A percentile compares a stretch with the other conserved stretches of the same genome.
Conservation (phyloP, 2,329 filamentous ascomycete species). For the Trichoderma arundinaceum region DNA sequence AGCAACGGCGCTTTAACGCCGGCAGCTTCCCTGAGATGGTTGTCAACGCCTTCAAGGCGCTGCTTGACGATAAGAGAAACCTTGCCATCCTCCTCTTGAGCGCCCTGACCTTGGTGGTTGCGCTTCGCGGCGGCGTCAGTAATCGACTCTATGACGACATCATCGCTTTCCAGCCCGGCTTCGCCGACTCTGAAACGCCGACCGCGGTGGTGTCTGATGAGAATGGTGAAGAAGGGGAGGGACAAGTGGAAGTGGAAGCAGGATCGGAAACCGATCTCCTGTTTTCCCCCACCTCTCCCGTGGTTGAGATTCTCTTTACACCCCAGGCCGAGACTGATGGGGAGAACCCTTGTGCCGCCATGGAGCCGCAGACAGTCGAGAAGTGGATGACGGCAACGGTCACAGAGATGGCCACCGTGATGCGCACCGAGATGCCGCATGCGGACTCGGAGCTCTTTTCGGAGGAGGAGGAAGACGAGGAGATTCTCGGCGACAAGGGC, state of each 20-base stretch:
- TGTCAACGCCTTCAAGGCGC: slow-evolving; percentile 58
- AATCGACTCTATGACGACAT: slow-evolving; percentile 6
- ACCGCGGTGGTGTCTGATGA: slow-evolving; percentile 6
- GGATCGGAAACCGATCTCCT: slow-evolving; percentile 11
- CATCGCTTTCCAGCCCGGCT: slow-evolving; percentile 40
- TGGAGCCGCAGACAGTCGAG: slow-evolving; percentile 32
- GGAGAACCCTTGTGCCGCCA: slow-evolving; percentile 26
- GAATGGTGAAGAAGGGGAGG: neutral
- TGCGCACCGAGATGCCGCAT: slow-evolving; percentile 37
- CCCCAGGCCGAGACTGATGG: slow-evolving; percentile 28
- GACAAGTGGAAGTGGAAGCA: neutral
- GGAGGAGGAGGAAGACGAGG: neutral
- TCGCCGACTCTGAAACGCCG: slow-evolving; percentile 37
- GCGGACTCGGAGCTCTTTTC: slow-evolving; percentile 28
- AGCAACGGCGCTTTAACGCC: slow-evolving; percentile 45
- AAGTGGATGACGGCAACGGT: slow-evolving; percentile 37
- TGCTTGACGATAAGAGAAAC: slow-evolving; percentile 65
- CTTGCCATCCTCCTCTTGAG: slow-evolving; percentile 61
- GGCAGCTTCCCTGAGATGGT: slow-evolving; percentile 59
- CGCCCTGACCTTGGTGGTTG: slow-evolving; percentile 59
- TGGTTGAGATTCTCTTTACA: slow-evolving; percentile 12
- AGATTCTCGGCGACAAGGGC: slow-evolving; percentile 28
- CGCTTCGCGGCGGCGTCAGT: slow-evolving; percentile 43
- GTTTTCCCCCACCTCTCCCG: slow-evolving; percentile 15
- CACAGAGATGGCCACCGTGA: slow-evolving; percentile 41